Evolutionary conservation across 164 flowering plant genomes (phyloP).

Genomic region (Tinospora cordifolia): DNA sequence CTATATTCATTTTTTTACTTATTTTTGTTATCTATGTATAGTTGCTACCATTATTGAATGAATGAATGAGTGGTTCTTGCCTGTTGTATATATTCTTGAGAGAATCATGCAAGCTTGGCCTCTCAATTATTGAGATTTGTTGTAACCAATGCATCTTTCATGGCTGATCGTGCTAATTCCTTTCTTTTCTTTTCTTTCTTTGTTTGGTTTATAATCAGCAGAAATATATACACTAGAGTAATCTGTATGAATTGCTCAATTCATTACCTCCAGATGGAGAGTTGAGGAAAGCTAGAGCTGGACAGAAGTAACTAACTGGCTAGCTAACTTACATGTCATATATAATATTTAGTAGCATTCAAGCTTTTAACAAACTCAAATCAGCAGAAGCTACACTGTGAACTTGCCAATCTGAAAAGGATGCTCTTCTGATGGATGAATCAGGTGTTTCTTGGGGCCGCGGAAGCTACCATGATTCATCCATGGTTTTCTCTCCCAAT

Average conservation of each 20-base stretch:
- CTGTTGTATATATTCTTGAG: background rate
- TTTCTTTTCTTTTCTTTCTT: too few relatives aligned
- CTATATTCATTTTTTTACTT: background rate
- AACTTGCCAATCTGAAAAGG: constrained; percentile 24
- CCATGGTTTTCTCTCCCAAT: constrained; percentile 30
- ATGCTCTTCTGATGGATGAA: constrained; percentile 25
- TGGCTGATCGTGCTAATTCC: too few relatives aligned
- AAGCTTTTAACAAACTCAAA: background rate
- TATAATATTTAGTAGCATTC: background rate
- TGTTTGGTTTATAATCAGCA: too few relatives aligned
- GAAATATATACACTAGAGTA: too few relatives aligned
- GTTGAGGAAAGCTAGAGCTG: too few relatives aligned
- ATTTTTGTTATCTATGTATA: background rate
- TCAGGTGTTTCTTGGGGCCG: constrained; percentile 40
- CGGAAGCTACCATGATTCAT: constrained; percentile 55
- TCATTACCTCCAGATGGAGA: too few relatives aligned
- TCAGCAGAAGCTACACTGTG: constrained; percentile 19
- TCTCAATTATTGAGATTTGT: background rate
- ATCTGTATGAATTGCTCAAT: background rate
- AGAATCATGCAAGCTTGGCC: background rate
- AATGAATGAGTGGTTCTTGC: constrained; percentile 3
- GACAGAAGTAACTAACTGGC: too few relatives aligned
- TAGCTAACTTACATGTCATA: background rate
- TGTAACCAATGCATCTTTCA: too few relatives aligned
- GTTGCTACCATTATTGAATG: background rate